phyloP scores from a whole-genome alignment of 345 rosid species.

The Laguncularia racemosa region DNA sequence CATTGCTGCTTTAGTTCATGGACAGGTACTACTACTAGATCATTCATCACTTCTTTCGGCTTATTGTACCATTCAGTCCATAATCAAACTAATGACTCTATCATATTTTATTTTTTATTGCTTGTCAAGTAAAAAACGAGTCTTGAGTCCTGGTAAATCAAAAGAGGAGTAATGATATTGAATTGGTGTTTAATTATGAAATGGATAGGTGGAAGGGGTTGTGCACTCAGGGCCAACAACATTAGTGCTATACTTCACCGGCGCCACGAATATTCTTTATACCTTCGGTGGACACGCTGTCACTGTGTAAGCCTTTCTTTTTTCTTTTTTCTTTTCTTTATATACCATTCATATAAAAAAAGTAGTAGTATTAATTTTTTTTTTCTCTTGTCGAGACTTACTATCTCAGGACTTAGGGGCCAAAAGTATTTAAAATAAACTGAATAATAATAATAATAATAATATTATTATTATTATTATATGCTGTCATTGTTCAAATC shows the following conservation, averaged over 20 bases:
- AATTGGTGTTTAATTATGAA: no score
- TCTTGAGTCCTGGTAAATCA: not conserved
- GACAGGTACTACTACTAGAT: conserved; percentile 48
- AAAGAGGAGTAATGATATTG: not conserved
- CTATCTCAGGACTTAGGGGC: no score
- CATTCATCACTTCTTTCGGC: no score
- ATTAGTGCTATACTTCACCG: conserved; percentile 93
- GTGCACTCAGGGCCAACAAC: conserved; percentile 67
- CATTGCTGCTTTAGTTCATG: conserved; percentile 78
- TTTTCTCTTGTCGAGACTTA: not conserved
- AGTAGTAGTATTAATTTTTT: not conserved
- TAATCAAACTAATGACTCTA: no score
- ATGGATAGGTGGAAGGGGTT: conserved; percentile 44
- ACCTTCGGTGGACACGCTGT: conserved; percentile 99
- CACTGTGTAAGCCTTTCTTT: conserved; percentile 64
- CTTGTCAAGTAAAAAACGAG: no score
- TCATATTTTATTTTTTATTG: no score
- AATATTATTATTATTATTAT: no score
- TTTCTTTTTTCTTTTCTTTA: no score
- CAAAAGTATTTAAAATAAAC: not conserved
- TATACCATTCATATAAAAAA: no score
- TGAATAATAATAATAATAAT: no score
- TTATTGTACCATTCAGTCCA: no score
- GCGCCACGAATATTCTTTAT: conserved; percentile 97
- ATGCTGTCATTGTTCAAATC: not conserved